phyloP scores from a whole-genome alignment of 495 filamentous ascomycete genomes.

The Xylaria grammica region DNA sequence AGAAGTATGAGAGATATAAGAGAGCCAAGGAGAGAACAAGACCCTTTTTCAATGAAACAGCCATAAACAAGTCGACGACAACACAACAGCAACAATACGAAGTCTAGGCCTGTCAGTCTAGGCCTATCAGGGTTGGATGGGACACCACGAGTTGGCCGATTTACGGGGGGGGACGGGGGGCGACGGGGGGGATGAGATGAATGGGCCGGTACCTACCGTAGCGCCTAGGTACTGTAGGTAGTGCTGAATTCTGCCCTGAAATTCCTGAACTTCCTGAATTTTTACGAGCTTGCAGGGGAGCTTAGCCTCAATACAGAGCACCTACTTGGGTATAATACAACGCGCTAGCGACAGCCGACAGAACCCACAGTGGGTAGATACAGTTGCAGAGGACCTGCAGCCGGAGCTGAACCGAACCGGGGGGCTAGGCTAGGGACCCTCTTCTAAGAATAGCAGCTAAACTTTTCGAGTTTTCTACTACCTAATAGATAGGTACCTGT shows the following conservation, averaged over 20 bases:
- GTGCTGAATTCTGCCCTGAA: not conserved
- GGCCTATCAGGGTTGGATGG: not conserved
- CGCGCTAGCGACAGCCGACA: not conserved
- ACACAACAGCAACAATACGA: not conserved
- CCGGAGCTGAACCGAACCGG: not conserved
- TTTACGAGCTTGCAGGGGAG: not conserved
- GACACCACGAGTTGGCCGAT: not conserved
- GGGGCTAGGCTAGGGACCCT: no score
- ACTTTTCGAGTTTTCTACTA: no score
- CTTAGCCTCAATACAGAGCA: slow-evolving; percentile 6
- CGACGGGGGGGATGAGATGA: no score
- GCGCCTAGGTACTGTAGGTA: not conserved
- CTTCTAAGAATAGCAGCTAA: not conserved
- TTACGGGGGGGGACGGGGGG: no score
- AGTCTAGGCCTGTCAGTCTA: not conserved
- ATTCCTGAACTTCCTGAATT: not conserved
- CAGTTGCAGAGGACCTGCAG: not conserved
- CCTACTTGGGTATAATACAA: no score
- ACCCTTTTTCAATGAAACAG: no score
- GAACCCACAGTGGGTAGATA: not conserved
- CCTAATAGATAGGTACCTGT: no score
- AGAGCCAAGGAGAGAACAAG: no score
- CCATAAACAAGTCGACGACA: not conserved
- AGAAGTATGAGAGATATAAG: no score
- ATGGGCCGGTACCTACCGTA: not conserved